phyloP scores from a whole-genome alignment of 2,329 filamentous ascomycete species.

The Talaromyces sp. region DNA sequence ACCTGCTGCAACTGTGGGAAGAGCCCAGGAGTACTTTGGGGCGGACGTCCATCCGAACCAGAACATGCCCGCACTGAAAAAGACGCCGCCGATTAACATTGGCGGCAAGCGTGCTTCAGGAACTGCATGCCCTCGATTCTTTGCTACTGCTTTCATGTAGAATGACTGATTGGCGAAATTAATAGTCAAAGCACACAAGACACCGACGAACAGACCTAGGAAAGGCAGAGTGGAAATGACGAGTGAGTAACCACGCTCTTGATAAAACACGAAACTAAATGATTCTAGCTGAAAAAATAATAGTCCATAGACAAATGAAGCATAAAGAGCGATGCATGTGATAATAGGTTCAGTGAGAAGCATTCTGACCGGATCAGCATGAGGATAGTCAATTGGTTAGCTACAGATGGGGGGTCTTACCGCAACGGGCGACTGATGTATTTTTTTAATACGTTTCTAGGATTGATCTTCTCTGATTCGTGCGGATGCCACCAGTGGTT shows the following conservation, averaged over 20 bases:
- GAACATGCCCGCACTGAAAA: slow-evolving; percentile 45
- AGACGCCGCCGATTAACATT: slow-evolving; percentile 44
- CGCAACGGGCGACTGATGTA: slow-evolving; percentile 41
- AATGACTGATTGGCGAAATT: slow-evolving; percentile 42
- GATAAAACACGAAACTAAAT: slow-evolving; percentile 47
- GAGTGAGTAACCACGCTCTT: slow-evolving; percentile 37
- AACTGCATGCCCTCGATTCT: slow-evolving; percentile 30
- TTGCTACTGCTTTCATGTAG: slow-evolving; percentile 34
- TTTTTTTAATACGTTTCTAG: slow-evolving; percentile 33
- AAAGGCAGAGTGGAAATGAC: slow-evolving; percentile 44
- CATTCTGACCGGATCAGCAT: slow-evolving; percentile 24
- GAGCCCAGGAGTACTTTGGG: slow-evolving; percentile 31
- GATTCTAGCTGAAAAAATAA: slow-evolving; percentile 48
- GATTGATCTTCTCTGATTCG: slow-evolving; percentile 43
- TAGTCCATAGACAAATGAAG: slow-evolving; percentile 47
- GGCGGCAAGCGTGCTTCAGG: slow-evolving; percentile 45
- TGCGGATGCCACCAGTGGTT: slow-evolving; percentile 36
- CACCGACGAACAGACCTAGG: slow-evolving; percentile 44
- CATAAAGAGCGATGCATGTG: slow-evolving; percentile 44
- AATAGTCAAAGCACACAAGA: slow-evolving; percentile 38
- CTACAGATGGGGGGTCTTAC: neutral
- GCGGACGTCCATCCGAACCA: slow-evolving; percentile 44
- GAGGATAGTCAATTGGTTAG: too few relatives aligned
- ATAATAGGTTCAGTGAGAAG: slow-evolving; percentile 49
- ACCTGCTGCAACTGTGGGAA: slow-evolving; percentile 32